Percentiles rank a stretch among this genome's conserved stretches.
These are phyloP conservation scores for Medicago arabica DNA, from an alignment of 306 rosid genomes.

Conservation along the genomic window DNA sequence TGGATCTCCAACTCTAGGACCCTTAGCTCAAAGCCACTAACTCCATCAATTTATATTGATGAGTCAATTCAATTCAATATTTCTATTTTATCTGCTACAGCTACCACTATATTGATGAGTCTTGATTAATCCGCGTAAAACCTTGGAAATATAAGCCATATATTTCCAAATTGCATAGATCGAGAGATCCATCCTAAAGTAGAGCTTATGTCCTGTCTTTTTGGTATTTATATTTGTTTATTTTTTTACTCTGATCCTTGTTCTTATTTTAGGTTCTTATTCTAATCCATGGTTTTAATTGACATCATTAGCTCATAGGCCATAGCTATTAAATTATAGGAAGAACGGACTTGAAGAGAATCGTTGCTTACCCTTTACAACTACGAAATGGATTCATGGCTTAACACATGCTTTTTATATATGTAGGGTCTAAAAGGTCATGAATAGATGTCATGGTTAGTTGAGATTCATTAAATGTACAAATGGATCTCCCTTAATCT, in stretches of 20 bases:
- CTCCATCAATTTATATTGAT: too few relatives aligned
- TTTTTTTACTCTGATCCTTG: not conserved
- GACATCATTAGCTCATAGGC: constrained; percentile 68
- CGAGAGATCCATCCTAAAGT: not conserved
- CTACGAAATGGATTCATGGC: constrained; percentile 77
- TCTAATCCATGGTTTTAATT: constrained; percentile 69
- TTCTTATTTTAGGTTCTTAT: constrained; percentile 53
- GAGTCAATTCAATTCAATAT: too few relatives aligned
- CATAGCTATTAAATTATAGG: constrained; percentile 41
- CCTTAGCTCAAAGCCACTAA: too few relatives aligned
- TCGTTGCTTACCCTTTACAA: constrained; percentile 78
- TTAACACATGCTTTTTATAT: constrained; percentile 59
- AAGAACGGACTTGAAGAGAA: constrained; percentile 48
- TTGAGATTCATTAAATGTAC: constrained; percentile 7
- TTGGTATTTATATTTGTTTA: not conserved
- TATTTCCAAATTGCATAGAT: too few relatives aligned
- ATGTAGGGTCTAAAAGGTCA: constrained; percentile 66
- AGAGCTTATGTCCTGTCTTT: not conserved
- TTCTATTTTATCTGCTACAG: too few relatives aligned
- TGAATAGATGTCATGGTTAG: constrained; percentile 69
- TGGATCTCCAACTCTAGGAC: too few relatives aligned
- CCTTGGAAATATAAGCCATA: too few relatives aligned
- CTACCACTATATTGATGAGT: too few relatives aligned
- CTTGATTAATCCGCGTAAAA: too few relatives aligned
- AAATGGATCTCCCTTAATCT: too few relatives aligned